Evolutionary conservation across 768 basidiomycete species (phyloP).

Genomic region (Suillus spraguei): DNA sequence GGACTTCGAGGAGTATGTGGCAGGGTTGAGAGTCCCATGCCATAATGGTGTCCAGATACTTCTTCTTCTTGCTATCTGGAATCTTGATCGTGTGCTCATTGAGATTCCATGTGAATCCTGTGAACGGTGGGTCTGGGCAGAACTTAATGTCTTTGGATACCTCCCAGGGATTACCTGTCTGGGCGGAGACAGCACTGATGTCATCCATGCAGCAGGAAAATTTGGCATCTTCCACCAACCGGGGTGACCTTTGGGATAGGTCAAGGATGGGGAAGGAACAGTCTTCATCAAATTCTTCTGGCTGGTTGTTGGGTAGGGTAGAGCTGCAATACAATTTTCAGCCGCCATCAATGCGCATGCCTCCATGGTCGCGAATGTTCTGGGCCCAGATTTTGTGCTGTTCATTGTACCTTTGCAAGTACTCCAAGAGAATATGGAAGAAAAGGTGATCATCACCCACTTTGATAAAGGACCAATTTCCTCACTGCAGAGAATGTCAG

Average conservation of each 20-base stretch:
- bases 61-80: conserved; percentile 24
- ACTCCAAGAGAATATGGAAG: conserved; percentile 14
- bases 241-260: conserved; percentile 23
- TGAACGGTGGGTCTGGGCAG: conserved; percentile 20
- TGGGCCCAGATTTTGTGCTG: neutral
- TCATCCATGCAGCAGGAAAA: conserved; percentile 22
- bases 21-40: conserved; percentile 30
- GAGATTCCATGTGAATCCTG: conserved; percentile 38
- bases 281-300: conserved; percentile 40
- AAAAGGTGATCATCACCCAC: conserved; percentile 32
- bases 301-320: conserved; percentile 13
- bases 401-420: conserved; percentile 13
- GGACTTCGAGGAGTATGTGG: neutral
- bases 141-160: conserved; percentile 31
- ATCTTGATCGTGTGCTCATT: conserved; percentile 24
- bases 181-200: conserved; percentile 36
- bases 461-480: conserved; percentile 27
- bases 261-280: conserved; percentile 20
- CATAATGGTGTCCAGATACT: conserved; percentile 21
- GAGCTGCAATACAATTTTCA: conserved; percentile 32
- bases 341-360: conserved; percentile 11
- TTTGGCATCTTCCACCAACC: conserved; percentile 8
- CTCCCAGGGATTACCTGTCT: conserved; percentile 35
- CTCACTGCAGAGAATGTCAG: fast-evolving
- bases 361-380: conserved; percentile 17